Evolutionary conservation across 2,329 filamentous ascomycete genomes (phyloP), one percentile per base, ranked within the genome.

Genomic region (Alternaria angustiovoidea): DNA sequence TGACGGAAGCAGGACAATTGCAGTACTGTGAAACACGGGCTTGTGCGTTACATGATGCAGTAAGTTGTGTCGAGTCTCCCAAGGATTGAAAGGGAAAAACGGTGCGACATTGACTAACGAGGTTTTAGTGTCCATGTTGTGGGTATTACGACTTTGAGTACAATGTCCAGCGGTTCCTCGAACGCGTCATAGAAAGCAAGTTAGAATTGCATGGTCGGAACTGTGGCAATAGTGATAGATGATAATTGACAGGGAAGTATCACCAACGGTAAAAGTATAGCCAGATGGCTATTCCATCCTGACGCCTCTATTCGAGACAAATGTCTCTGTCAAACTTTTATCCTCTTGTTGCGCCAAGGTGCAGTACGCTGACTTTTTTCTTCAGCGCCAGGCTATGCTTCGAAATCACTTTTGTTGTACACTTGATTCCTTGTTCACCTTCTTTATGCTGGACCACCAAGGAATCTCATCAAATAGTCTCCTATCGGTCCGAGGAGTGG

Each of bases 401-500:
- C 47, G 24, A 47, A 57, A 47, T 41, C 36, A 58, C 51, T 58
- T 61, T 63, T 61, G 24, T 38, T 39, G 24, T 30, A 51, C 9
- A 34, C 12, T 11, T 20, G 28, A 41, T 32, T 38, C 41, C 12
- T n/a, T 5, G 12, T 32, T 36, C n/a, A 14, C 22, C 36, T 0
- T 42, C 42, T 36, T 28, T 16, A 62, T 36, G 57, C 41, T 24
- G 61, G 54, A 12, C 49, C 32, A 8, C 58, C 60, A 16, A 70
- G 44, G 14, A 71, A 44, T 3, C 60, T 65, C 36, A 52, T 66
- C 22, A 76, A 12, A 1, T 73, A 51, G 20, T 62, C 56, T 16
- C 65, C 63, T 12, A 75, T 18, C 4, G 64, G 61, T 4, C 67
- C 66, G 48, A 72, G 57, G 1, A 63, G 18, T 5, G 58, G 41